Evolutionary conservation across 805 yeast genomes (phyloP).

Genomic region (Candida loeiensis): DNA sequence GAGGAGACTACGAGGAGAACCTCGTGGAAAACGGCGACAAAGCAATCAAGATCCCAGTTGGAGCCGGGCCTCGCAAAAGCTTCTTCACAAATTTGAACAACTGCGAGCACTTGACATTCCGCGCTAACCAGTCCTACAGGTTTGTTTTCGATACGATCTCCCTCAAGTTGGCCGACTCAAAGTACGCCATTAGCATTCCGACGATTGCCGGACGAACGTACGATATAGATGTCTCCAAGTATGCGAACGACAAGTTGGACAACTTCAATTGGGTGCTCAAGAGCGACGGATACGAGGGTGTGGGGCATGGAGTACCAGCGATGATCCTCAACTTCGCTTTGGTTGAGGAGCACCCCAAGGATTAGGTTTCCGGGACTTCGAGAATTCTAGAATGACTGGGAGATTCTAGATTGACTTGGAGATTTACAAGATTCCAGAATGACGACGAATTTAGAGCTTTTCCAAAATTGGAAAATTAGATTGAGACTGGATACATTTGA

Average conservation of each 20-base stretch:
- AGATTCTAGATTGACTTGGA: no score
- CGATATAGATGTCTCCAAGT: slow-evolving; percentile 39
- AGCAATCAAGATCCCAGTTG: slow-evolving; percentile 27
- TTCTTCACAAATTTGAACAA: slow-evolving; percentile 39
- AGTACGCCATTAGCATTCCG: slow-evolving; percentile 52
- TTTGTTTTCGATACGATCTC: slow-evolving; percentile 56
- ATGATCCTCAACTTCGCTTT: slow-evolving; percentile 37
- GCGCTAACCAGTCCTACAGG: slow-evolving; percentile 34
- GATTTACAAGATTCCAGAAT: no score
- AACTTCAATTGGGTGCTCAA: slow-evolving; percentile 47
- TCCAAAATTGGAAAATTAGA: no score
- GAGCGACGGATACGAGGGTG: slow-evolving; percentile 31
- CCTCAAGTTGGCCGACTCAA: slow-evolving; percentile 47
- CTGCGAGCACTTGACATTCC: slow-evolving; percentile 41
- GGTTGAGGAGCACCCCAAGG: slow-evolving; percentile 25
- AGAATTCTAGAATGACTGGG: not conserved
- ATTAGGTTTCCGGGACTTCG: slow-evolving; percentile 1
- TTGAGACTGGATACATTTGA: not conserved
- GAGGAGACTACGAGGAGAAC: slow-evolving; percentile 22
- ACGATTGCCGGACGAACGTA: slow-evolving; percentile 42
- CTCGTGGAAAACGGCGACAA: slow-evolving; percentile 20
- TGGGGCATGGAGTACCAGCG: slow-evolving; percentile 30
- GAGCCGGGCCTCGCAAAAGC: slow-evolving; percentile 38
- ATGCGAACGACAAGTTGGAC: slow-evolving; percentile 42
- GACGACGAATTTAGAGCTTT: no score